Conservation (phyloP, 805 yeast genomes). For the Yamadazyma akitaensis region DNA sequence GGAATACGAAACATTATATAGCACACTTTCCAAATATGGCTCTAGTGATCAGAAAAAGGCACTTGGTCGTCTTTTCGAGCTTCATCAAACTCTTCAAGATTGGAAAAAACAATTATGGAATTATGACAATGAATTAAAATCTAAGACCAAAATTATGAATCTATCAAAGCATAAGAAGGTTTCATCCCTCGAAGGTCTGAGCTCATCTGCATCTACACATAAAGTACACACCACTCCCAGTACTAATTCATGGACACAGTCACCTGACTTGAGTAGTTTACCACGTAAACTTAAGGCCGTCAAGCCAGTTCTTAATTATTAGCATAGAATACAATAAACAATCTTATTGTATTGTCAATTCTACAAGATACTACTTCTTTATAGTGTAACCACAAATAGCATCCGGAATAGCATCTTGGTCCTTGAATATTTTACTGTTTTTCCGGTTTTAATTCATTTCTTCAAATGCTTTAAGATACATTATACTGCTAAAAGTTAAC, state of each 20-base stretch:
- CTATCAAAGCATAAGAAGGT: slow-evolving; percentile 35
- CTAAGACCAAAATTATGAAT: slow-evolving; percentile 32
- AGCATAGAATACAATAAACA: slow-evolving; percentile 1
- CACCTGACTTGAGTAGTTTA: background rate
- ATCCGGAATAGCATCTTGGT: too few species aligned
- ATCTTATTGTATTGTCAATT: background rate
- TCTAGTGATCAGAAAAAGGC: slow-evolving; percentile 17
- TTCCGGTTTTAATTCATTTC: too few species aligned
- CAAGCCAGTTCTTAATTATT: slow-evolving; percentile 7
- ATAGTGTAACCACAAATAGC: too few species aligned
- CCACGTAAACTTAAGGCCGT: slow-evolving; percentile 3
- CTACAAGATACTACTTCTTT: too few species aligned
- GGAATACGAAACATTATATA: slow-evolving; percentile 49
- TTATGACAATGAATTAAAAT: slow-evolving; percentile 29
- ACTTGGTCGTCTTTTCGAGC: slow-evolving; percentile 40
- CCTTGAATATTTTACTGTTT: too few species aligned
- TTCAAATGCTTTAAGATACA: too few species aligned
- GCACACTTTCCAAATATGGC: slow-evolving; percentile 15
- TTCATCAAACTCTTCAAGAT: slow-evolving; percentile 49
- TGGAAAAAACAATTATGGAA: slow-evolving; percentile 61
- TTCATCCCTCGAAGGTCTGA: background rate
- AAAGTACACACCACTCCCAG: background rate
- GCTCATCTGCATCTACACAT: background rate
- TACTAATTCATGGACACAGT: background rate
- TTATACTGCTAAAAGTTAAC: too few species aligned